phyloP scores from a whole-genome alignment of 192 early-diverging fungal species.

The Geranomyces michiganensis region DNA sequence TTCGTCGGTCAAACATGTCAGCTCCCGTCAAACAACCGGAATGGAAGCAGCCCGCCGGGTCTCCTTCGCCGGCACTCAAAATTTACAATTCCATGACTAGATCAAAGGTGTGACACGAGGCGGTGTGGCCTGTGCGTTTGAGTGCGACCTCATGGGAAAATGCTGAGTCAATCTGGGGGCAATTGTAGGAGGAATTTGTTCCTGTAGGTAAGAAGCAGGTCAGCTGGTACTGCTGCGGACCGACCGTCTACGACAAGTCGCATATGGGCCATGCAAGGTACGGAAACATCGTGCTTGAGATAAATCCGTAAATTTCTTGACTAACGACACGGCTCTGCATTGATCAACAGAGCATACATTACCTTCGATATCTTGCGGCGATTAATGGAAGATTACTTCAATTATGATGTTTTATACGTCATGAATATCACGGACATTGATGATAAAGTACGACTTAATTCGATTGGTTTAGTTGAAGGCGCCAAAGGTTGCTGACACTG shows the following conservation, averaged over 20 bases:
- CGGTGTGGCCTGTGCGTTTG: neutral
- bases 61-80: constrained; percentile 57
- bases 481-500: neutral
- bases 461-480: neutral
- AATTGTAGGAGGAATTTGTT: constrained; percentile 79
- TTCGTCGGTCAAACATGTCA: constrained; percentile 17
- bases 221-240: constrained; percentile 97
- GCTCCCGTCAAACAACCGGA: constrained; percentile 59
- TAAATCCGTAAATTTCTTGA: neutral
- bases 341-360: constrained; percentile 73
- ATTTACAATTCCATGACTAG: constrained; percentile 88
- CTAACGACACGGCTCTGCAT: neutral
- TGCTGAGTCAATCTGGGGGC: neutral
- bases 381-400: constrained; percentile 93
- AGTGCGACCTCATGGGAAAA: neutral
- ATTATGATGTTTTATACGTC: constrained; percentile 90
- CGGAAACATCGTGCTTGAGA: neutral
- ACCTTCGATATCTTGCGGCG: constrained; percentile 91
- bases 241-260: constrained; percentile 94
- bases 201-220: constrained; percentile 80
- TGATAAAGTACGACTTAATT: constrained; percentile 78
- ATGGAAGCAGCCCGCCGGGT: constrained; percentile 62
- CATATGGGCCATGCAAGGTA: constrained; percentile 97
- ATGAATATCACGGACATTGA: constrained; percentile 99
- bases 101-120: constrained; percentile 62